phyloP scores from a whole-genome alignment of 2,329 filamentous ascomycete species.

The Sporothrix phasma region DNA sequence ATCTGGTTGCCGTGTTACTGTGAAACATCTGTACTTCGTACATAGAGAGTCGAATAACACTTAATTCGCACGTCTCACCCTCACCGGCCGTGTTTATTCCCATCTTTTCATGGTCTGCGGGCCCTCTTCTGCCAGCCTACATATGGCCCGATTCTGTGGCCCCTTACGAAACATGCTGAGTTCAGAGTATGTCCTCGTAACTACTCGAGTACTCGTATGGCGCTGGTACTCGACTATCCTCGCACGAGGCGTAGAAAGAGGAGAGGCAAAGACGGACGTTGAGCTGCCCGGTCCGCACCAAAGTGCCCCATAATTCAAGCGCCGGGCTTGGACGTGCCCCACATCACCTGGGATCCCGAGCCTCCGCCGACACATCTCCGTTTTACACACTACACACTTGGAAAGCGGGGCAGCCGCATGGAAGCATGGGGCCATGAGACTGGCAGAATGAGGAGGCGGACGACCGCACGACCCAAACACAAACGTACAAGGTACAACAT shows the following conservation, averaged over 20 bases:
- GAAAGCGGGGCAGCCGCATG: neutral
- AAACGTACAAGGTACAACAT: too few species aligned
- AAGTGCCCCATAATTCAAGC: neutral
- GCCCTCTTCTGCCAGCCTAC: neutral
- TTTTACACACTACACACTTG: neutral
- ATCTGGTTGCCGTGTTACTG: neutral
- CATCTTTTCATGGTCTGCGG: too few species aligned
- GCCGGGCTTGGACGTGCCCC: too few species aligned
- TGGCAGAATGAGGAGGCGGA: neutral
- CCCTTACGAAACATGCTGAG: too few species aligned
- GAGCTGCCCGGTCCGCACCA: neutral
- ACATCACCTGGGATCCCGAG: slow-evolving; percentile 17
- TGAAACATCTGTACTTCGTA: too few species aligned
- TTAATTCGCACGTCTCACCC: too few species aligned
- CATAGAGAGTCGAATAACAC: too few species aligned
- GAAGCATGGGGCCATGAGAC: too few species aligned
- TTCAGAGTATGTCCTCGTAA: too few species aligned
- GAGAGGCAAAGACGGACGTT: neutral
- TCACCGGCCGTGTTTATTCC: neutral
- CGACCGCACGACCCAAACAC: neutral
- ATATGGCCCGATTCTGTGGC: neutral
- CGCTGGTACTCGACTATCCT: too few species aligned
- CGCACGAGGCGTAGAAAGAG: neutral
- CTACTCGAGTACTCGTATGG: too few species aligned
- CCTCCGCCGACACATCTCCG: slow-evolving; percentile 19